Base-by-base conservation (phyloP, 495 filamentous ascomycete genomes). In the Astrothelium subdiscretum region DNA sequence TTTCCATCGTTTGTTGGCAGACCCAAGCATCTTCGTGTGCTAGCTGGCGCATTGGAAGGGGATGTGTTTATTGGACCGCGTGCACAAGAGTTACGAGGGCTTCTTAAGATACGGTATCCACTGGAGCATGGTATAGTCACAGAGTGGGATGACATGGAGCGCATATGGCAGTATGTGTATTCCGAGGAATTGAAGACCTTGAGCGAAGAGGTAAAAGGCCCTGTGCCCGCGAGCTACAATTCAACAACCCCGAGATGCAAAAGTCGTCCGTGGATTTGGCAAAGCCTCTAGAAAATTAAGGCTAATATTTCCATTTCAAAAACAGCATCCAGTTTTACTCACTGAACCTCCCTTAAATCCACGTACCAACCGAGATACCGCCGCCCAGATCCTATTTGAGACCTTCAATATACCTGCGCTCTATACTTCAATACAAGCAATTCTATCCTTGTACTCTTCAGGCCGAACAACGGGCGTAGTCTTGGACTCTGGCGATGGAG, bases 121-220 rank as follows among this genome's bases (percentile, higher is more conserved):
- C 80, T 99, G 61, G 95, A 97, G 74, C 94, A 99, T 74, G 94
- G 94, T 69, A 94, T 97, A 66, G 94, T 99, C 54, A 99, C 94
- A 63, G 92, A 99, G 75, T 99, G 94, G 94, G 94, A 97, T 69
- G 94, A 99, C 71, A 99, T 99, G 94, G 94, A 97, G 78, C 87
- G 89, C 74, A 99, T 99, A 75, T 99, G 94, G 94, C 88, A 91
- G 73, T 85, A 87, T 70, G 87, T 89, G 58, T 90, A 89, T 74
- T 83, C 84, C 63, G 87, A 87, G 70, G 87, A 89, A 66, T 75
- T 99, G 66, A 97, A 97, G 78, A 96, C 92, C 29, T 80, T 96
- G 69, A 95, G 91, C 69, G 94, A 97, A 79, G 95, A 99, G 78
- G 88, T 92, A 72, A 72, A 77, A 71, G n/a, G 29, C 35, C 35